Base-by-base conservation (phyloP, 305 asterid genomes). In the Euphrasia arctica region DNA sequence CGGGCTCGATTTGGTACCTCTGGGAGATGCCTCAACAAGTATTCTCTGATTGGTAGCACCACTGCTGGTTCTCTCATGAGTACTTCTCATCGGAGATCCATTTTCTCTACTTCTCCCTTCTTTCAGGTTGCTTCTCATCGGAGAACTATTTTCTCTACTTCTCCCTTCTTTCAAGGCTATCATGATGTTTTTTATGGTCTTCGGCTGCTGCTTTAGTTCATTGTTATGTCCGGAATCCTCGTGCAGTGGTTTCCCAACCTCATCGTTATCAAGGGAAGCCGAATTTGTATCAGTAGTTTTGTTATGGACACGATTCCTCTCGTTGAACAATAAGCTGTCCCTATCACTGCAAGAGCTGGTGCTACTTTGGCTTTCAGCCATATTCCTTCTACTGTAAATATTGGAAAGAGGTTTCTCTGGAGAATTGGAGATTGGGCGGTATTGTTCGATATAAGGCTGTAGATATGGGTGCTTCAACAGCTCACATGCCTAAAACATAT, bases 261-360 rank as follows among this genome's bases (percentile, higher is more conserved):
- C 69, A 50, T 77, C 80, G 11, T 79, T 84, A 54, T 82, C 84
- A 59, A 72, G 72, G 69, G 82, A 77, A 67, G 75, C 71, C 1
- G 70, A 73, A 71, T 69, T 83, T 6, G 67, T 62, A 58, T 75
- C 84, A 41, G 63, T 63, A 18, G 76, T 63, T 73, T 70, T 83
- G 22, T 15, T 14, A 56, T 77, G 73, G 67, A 83, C 87, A 64
- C 68, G 51, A 74, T 79, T 79, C 64, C 79, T 80, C 77, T 91
- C 96, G 28, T 75, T 76, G 36, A 83, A 83, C 64, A 73, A 63
- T 39, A 82, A 73, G 82, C 86, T 83, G 60, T 88, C 97, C 65
- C 84, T 82, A 69, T 90, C 99, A 54, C 99, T 90, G 79, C 96
- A 93, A 60, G 95, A 88, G 70, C 99, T 90, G 76, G 67, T 88